Conservation (phyloP, 306 rosid species). For the Vigna unguiculata region DNA sequence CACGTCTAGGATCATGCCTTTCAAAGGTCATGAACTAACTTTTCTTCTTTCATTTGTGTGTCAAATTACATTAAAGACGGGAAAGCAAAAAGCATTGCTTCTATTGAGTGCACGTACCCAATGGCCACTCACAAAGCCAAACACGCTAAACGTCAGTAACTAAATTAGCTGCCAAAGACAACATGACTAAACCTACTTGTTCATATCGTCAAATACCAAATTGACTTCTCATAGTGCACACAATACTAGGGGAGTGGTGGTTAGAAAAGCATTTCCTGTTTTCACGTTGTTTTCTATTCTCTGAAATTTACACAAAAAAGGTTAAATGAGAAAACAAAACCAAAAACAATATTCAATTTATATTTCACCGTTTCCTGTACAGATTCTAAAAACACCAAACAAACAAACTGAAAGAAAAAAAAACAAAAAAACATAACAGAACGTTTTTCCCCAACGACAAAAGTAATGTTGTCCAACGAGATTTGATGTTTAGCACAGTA, state of each 20-base stretch:
- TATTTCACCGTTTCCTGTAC: not conserved
- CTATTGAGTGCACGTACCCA: not conserved
- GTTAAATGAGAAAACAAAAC: not conserved
- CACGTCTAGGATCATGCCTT: not conserved
- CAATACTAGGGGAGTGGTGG: not conserved
- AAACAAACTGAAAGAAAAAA: not conserved
- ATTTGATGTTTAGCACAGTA: not conserved
- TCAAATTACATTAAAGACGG: not conserved
- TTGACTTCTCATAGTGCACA: too few species aligned
- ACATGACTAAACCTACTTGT: not conserved
- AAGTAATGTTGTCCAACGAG: too few species aligned
- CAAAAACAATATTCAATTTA: not conserved
- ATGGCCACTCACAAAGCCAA: not conserved
- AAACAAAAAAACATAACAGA: not conserved
- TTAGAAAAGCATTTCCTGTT: not conserved
- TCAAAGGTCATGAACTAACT: not conserved
- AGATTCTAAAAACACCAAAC: not conserved
- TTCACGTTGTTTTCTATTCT: not conserved
- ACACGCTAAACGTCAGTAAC: not conserved
- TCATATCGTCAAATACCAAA: not conserved
- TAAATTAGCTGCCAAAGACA: not conserved
- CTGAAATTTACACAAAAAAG: not conserved
- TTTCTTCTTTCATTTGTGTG: not conserved
- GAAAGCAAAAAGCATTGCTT: not conserved
- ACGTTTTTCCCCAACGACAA: not conserved